These are phyloP conservation scores for Olyra latifolia DNA, from an alignment of 176 grass and related monocot genomes.

Conservation along the genomic window DNA sequence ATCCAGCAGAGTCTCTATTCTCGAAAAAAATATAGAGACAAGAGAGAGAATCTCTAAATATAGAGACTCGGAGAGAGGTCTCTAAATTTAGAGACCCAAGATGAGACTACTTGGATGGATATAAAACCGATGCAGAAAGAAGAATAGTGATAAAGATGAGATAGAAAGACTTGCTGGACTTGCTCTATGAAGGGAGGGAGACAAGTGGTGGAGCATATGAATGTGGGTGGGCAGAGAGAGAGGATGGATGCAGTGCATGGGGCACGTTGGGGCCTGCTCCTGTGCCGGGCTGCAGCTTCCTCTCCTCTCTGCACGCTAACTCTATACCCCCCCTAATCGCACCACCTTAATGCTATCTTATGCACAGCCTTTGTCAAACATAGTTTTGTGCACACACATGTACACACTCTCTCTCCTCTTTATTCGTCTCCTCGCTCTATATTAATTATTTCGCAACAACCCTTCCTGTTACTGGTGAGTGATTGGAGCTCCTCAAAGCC, in stretches of 20 bases:
- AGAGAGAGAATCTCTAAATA: too few species aligned
- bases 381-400: slow-evolving; percentile 55
- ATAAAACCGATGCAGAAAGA: too few species aligned
- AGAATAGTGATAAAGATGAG: too few species aligned
- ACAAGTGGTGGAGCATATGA: slow-evolving; percentile 43
- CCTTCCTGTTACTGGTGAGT: slow-evolving; percentile 31
- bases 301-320: slow-evolving; percentile 36
- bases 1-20: too few species aligned
- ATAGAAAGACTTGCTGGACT: too few species aligned
- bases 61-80: too few species aligned
- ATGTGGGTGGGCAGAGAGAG: slow-evolving; percentile 37
- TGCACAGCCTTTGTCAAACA: slow-evolving; percentile 50
- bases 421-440: background rate
- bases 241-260: slow-evolving; percentile 61
- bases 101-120: too few species aligned
- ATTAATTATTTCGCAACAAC: slow-evolving; percentile 38
- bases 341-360: slow-evolving; percentile 30
- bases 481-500: slow-evolving; percentile 26
- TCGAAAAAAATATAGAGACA: too few species aligned
- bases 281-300: slow-evolving; percentile 55
- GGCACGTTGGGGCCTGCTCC: slow-evolving; percentile 62
- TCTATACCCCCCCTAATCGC: slow-evolving; percentile 41
- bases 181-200: slow-evolving; percentile 22
- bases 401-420: slow-evolving; percentile 10
- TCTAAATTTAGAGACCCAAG: too few species aligned